Evolutionary conservation across 208 protist species (phyloP), one percentile per base, ranked within the genome.

Genomic region (Spongospora subterranea): DNA sequence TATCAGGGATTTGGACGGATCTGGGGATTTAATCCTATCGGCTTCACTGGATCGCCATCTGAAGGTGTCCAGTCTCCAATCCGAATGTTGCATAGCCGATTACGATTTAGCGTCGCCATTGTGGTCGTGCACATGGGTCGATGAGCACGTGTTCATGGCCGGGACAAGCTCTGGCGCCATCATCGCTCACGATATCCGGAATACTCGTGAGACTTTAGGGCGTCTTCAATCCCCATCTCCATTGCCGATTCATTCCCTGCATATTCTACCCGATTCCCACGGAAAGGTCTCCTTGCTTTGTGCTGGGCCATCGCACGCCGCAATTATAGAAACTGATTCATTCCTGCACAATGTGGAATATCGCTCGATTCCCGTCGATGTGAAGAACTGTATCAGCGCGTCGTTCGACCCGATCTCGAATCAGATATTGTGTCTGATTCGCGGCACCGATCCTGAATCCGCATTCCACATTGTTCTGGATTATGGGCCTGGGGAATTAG

Each of bases 81-180:
- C 71, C 71, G 71, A 82, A n/a, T 39, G 17, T 13, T 82, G 35
- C 71, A 82, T 82, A 6, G 35, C 40, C 71, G 71, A 43, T 45
- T 82, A 39, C 71, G 71, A 82, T 13, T 39, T 35, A n/a, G 35
- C 35, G n/a, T 43, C 17, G 17, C 35, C 71, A n/a, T 6, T 43
- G 17, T 82, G 71, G 71, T 82, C 71, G n/a, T 82, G 71, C 71
- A 20, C 17, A 6, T 82, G 6, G 17, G n/a, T 35, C 6, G n/a
- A 35, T 35, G 11, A 6, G 6, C 35, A 40, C 40, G n/a, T 35
- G 35, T 40, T 82, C 6, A 20, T 82, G 17, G 71, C 71, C n/a
- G 71, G 71, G 13, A 82, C 71, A 20, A n/a, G 17, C 13, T 39
- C 6, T 13, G 71, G 71, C 35, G 11, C 6, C 17, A 35, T 82